phyloP scores from a whole-genome alignment of 2,329 filamentous ascomycete genomes.

The Xylariaceae sp. region DNA sequence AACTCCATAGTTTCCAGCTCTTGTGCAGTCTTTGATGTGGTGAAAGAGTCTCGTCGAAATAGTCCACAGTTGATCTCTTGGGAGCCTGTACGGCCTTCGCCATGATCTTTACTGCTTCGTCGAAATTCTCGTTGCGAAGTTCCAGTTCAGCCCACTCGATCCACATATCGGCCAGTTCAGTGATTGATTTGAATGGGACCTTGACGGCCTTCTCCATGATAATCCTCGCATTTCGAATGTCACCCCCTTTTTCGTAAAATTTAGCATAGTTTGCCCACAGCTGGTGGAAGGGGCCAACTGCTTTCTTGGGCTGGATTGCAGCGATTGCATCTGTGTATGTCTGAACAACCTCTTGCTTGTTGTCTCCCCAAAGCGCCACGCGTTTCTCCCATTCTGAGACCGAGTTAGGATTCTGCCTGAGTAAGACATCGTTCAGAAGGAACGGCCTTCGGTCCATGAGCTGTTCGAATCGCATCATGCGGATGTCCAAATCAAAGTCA shows the following conservation, averaged over 20 bases:
- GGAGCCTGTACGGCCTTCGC: conserved; percentile 96
- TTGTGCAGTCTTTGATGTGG: conserved; percentile 98
- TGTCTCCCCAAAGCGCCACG: conserved; percentile 92
- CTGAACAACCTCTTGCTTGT: conserved; percentile 86
- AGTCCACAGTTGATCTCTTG: conserved; percentile 97
- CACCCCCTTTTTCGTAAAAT: conserved; percentile 88
- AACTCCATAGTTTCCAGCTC: conserved; percentile 99
- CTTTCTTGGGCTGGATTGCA: conserved; percentile 91
- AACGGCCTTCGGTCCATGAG: conserved; percentile 97
- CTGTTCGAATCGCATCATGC: conserved; percentile 97
- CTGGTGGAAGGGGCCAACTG: conserved; percentile 88
- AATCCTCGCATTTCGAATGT: conserved; percentile 80
- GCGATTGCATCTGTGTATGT: conserved; percentile 95
- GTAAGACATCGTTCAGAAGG: conserved; percentile 90
- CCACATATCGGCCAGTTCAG: conserved; percentile 97
- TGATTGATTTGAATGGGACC: conserved; percentile 96
- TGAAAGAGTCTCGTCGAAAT: conserved; percentile 92
- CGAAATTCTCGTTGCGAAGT: conserved; percentile 91
- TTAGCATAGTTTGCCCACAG: conserved; percentile 97
- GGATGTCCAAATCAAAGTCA: conserved; percentile 92
- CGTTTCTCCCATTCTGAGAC: conserved; percentile 97
- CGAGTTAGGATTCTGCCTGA: conserved; percentile 95
- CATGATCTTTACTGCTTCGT: conserved; percentile 93
- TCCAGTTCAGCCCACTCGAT: conserved; percentile 99
- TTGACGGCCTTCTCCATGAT: conserved; percentile 99